Conservation (phyloP, 228 moss, liverwort and hornwort genomes). For the Sphagnum fallax region DNA sequence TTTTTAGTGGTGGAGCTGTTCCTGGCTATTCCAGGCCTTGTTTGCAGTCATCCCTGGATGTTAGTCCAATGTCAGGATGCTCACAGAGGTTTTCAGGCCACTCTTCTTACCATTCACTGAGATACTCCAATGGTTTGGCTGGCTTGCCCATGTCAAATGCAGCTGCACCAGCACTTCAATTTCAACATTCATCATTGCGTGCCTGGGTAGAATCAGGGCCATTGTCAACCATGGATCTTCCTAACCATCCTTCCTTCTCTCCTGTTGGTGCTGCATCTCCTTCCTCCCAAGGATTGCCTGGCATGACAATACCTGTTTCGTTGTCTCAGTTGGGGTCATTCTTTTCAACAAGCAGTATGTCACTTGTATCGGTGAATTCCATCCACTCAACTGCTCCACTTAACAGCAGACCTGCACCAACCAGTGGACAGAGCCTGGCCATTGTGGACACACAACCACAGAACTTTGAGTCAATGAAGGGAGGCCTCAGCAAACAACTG, state of each 20-base stretch:
- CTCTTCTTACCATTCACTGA: slow-evolving; percentile 12
- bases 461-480: slow-evolving; percentile 14
- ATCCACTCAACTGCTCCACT: slow-evolving; percentile 10
- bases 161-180: slow-evolving; percentile 4
- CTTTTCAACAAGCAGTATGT: slow-evolving; percentile 21
- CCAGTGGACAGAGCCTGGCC: slow-evolving; percentile 28
- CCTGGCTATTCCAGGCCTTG: not conserved
- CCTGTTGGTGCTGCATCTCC: slow-evolving; percentile 15
- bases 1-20: no score
- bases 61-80: slow-evolving; percentile 1
- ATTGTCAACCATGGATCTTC: slow-evolving; percentile 27
- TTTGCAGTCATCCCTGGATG: not conserved
- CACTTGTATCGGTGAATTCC: slow-evolving; percentile 11
- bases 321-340: slow-evolving; percentile 38
- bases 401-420: slow-evolving; percentile 7
- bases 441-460: slow-evolving; percentile 42
- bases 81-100: slow-evolving; percentile 24
- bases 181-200: slow-evolving; percentile 6
- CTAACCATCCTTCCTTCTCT: slow-evolving; percentile 37
- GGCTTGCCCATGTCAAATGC: slow-evolving; percentile 14
- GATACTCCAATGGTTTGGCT: slow-evolving; percentile 14
- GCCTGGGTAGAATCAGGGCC: slow-evolving; percentile 12
- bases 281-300: slow-evolving; percentile 23
- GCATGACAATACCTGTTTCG: slow-evolving; percentile 26
- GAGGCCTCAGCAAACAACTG: slow-evolving; percentile 2